These are phyloP conservation scores for Agaricus sinodeliciosus DNA, from an alignment of 768 basidiomycete species.

Conservation along the genomic window DNA sequence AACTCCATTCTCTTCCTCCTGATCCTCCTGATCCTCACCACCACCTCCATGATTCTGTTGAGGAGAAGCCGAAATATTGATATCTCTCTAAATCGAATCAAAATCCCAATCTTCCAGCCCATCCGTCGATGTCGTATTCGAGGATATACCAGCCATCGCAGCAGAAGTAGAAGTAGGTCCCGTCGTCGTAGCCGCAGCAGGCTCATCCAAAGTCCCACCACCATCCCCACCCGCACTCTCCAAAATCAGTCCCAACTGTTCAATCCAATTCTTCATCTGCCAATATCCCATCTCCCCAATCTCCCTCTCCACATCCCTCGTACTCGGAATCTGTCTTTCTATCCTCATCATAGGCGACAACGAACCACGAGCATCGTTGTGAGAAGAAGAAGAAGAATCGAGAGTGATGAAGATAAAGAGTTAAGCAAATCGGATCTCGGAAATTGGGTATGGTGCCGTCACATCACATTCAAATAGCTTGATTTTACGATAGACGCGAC, in stretches of 20 bases:
- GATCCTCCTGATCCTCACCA: background rate
- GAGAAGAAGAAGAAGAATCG: too few species aligned
- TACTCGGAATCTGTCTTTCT: constrained; percentile 23
- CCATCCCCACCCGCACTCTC: constrained; percentile 10
- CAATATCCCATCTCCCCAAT: constrained; percentile 65
- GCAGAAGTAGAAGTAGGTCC: too few species aligned
- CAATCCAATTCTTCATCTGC: constrained; percentile 66
- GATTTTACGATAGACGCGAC: background rate
- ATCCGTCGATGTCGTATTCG: too few species aligned
- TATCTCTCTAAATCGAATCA: background rate
- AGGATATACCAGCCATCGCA: too few species aligned
- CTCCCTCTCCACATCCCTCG: constrained; percentile 63
- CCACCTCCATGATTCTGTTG: too few species aligned
- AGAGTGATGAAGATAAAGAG: background rate
- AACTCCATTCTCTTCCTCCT: too few species aligned
- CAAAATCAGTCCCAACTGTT: constrained; percentile 50
- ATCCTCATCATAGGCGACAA: too few species aligned
- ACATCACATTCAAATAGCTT: background rate
- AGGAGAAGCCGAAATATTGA: background rate
- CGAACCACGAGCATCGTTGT: too few species aligned
- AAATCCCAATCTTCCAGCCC: background rate
- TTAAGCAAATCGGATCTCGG: background rate
- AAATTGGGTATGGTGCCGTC: background rate
- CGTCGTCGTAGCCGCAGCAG: background rate
- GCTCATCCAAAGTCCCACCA: constrained; percentile 6